Evolutionary conservation across 306 rosid species (phyloP), one percentile per base, ranked within the genome.

Genomic region (Astragalus membranaceus): DNA sequence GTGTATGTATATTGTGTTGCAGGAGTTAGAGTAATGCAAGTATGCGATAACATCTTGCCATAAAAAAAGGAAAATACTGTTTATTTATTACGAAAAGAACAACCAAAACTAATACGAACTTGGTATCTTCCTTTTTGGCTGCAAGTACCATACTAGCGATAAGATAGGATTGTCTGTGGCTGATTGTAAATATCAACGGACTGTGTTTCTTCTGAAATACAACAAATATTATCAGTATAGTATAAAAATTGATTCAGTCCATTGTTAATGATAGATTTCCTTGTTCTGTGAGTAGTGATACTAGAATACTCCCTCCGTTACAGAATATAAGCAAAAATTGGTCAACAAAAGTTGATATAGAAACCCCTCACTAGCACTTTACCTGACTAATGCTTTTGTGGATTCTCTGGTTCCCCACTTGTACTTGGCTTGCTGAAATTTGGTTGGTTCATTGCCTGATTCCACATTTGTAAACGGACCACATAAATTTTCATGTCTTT

Each of bases 381-480:
- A 84, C 96, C 93, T 83, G 83, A 42, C 48, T 70, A 78, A 57
- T 53, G 83, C 63, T 81, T 83, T 72, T 84, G 74, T 8, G 64
- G 82, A 64, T 64, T 85, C 70, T 79, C 90, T 71, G 75, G 81
- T 73, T 75, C 83, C 78, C 37, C 79, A 49, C 85, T 68, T 61
- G 79, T 64, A 70, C 76, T 68, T 46, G 85, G 82, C 69, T 85
- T 81, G 78, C 59, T 79, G 53, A 70, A 39, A 68, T 78, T 78
- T 57, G 73, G 81, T 66, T 76, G 96, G 67, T 70, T 78, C 78
- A 79, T 82, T 74, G 84, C 79, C 82, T 80, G 90, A 82, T 76
- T 73, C 85, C 77, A 82, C 35, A 53, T 46, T 73, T 69, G 68
- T 52, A 82, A 76, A 63, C 2, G 15, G 39, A 43, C 8, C 46